Base-by-base conservation (phyloP, 257 asterid genomes). In the Petunia secreta region DNA sequence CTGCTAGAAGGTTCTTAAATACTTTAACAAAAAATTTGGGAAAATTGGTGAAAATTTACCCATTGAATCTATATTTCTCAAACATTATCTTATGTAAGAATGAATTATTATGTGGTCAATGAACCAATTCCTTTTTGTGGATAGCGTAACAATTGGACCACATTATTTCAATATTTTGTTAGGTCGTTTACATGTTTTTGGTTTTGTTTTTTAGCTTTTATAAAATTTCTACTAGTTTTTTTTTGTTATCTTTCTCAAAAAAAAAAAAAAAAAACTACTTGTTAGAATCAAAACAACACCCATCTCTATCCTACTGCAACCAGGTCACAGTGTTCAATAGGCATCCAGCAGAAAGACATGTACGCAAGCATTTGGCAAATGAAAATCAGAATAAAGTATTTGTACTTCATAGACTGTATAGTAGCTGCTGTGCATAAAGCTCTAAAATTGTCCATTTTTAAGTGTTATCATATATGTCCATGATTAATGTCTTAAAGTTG, bases 401-500 rank as follows among this genome's bases (percentile, higher is more conserved):
- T 50, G 78, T 73, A 50, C 46, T 73, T 73, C 36, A 73, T 50
- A 11, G 13, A 50, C 62, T 73, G 62, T 73, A 73, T 34, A 48
- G 34, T 73, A 73, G 44, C 62, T 73, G 37, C 78, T 52, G 59
- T 34, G 34, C 34, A 34, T 60, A 71, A 71, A 73, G 78, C 52
- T 11, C 6, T 73, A 73, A 73, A 48, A 50, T 36, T 48, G 34
- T 71, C 62, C 46, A 11, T 73, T 73, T 71, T 73, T n/a, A 48
- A 15, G 46, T 34, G 48, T 60, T 34, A 73, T 71, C 78, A 50
- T 73, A 34, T 50, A 71, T 71, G 43, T 73, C 5, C 5, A 34
- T 73, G 62, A 73, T 50, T 46, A 73, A 50, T 73, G 78, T 36
- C 59, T 52, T 73, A 6, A 73, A 36, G 58, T 65, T 73, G 62